Percentiles rank a stretch among this genome's conserved stretches.
Evolutionary conservation across 164 flowering plant genomes (phyloP).

Genomic region (Buxus sempervirens): DNA sequence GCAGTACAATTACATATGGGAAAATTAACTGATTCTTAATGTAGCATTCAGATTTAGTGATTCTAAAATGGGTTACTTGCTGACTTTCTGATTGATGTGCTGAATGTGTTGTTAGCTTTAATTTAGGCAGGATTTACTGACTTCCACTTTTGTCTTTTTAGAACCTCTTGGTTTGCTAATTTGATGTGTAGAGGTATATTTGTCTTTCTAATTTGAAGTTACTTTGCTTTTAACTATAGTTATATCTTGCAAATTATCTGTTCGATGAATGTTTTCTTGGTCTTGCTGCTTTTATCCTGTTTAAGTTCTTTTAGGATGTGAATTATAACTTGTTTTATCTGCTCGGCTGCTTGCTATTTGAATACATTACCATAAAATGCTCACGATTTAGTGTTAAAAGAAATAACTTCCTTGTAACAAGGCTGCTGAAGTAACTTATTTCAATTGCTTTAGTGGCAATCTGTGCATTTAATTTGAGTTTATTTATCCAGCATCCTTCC

Average conservation of each 20-base stretch:
- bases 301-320: too few species aligned
- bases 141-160: neutral
- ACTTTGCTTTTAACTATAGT: too few species aligned
- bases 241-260: too few species aligned
- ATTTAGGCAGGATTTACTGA: neutral
- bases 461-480: neutral
- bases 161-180: neutral
- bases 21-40: neutral
- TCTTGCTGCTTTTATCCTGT: too few species aligned
- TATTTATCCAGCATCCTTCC: neutral
- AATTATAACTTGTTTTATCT: neutral
- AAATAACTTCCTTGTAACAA: neutral
- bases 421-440: neutral
- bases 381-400: neutral
- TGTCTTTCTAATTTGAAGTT: too few species aligned
- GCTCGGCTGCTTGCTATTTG: neutral
- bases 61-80: neutral
- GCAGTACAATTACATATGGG: neutral
- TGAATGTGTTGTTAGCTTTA: neutral
- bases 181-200: neutral
- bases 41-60: neutral
- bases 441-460: neutral
- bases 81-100: neutral
- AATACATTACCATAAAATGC: too few species aligned
- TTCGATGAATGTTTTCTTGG: too few species aligned